These are phyloP conservation scores for Diaporthe sp. DNA, from an alignment of 2,329 filamentous ascomycete species.

Conservation along the genomic window DNA sequence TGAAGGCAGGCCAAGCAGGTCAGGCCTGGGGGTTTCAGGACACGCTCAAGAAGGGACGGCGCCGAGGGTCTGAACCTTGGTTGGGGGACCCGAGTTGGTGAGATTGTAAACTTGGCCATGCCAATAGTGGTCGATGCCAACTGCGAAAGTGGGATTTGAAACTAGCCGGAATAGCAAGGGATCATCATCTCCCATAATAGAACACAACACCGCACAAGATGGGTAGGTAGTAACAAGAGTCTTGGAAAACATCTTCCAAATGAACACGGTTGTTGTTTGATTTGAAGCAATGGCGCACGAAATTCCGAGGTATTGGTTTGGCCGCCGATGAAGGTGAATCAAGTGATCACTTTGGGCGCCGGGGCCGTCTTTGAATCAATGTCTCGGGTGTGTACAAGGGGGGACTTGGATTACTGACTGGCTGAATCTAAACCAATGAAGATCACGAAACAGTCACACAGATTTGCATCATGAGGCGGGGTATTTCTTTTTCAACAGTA, in stretches of 20 bases:
- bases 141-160: neutral
- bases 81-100: neutral
- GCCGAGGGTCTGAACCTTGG: neutral
- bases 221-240: neutral
- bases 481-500: slow-evolving; percentile 8
- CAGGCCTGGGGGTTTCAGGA: neutral
- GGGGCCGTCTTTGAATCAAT: neutral
- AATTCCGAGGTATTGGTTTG: neutral
- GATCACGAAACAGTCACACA: neutral
- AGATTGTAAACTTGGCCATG: neutral
- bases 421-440: neutral
- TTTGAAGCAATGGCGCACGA: neutral
- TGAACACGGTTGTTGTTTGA: neutral
- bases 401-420: neutral
- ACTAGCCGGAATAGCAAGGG: slow-evolving; percentile 10
- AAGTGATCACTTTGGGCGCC: neutral
- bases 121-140: neutral
- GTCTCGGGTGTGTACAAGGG: neutral
- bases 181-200: slow-evolving; percentile 7
- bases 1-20: no score
- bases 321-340: neutral
- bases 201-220: neutral
- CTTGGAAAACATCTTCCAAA: neutral
- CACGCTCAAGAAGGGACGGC: neutral
- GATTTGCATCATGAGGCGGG: neutral